Base-by-base conservation (phyloP, 441 rosid genomes). In the Capsella rubella region DNA sequence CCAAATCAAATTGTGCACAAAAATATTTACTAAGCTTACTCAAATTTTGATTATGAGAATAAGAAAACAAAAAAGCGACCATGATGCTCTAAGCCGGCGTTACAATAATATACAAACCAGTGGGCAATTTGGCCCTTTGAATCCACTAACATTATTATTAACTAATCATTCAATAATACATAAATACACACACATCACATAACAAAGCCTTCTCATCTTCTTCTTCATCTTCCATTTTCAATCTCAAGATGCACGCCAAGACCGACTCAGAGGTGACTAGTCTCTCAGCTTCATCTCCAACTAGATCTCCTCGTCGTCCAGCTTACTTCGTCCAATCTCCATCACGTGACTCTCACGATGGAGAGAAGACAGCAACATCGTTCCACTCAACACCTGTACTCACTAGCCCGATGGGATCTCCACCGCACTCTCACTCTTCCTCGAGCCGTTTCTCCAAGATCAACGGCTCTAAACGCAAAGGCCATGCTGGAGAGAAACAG, bases 231-330 rank as follows among this genome's bases (percentile, higher is more conserved):
- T 59, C 69, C 35, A 53, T 42, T 12, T 52, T 37, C 3, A 52
- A 75, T 61, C 54, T 37, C 58, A 74, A 56, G 75, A 93, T 93
- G 98, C 97, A 88, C 69, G 82, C 91, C 18, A 94, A 94, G 66
- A 90, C 98, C 1, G 97, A 94, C 68, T 94, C 98, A 0, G 98
- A 94, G 79, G 97, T 85, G 12, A 94, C 95, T 39, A 94, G 97
- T 82, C 82, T 84, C 42, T 86, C 95, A 4, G 82, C 90, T 13
- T 90, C 97, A 2, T 88, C 97, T 0, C 97, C 96, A 6, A 84
- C 93, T 3, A 87, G 97, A 77, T 93, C 98, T 57, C 96, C 96
- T 0, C 96, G 93, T 78, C 91, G 95, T 2, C 89, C 94, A 0
- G 97, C 77, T 1, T 94, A 94, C 88, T 94, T 82, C 73, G 97